Conservation (phyloP, 1,139 yeast genomes). For the Debaryomycetaceae sp. region DNA sequence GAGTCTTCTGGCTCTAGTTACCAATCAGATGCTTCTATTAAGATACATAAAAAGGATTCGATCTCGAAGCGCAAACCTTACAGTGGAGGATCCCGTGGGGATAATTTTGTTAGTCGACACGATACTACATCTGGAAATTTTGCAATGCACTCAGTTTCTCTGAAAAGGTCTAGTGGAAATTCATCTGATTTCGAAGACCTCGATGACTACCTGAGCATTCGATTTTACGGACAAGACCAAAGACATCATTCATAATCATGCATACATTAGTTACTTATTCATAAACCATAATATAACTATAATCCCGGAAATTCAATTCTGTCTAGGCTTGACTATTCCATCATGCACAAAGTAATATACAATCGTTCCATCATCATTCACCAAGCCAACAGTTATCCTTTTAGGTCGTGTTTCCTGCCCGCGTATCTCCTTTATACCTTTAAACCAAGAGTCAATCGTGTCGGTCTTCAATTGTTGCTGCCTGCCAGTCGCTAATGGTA, state of each 20-base stretch:
- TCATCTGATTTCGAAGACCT: constrained; percentile 14
- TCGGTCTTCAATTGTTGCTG: constrained; percentile 14
- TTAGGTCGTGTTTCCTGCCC: constrained; percentile 19
- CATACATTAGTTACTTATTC: not conserved
- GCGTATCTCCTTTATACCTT: constrained; percentile 10
- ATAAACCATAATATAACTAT: not conserved
- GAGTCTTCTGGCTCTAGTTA: not conserved
- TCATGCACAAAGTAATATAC: constrained; percentile 63
- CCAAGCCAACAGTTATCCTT: constrained; percentile 52
- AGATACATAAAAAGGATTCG: not conserved
- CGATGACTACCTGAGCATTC: not conserved
- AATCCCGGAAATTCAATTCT: constrained; percentile 26
- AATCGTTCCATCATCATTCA: constrained; percentile 63
- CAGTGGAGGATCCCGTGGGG: not conserved
- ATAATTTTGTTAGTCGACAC: no score
- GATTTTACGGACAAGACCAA: not conserved
- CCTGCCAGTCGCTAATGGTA: constrained; percentile 20
- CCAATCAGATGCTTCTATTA: not conserved
- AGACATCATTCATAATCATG: not conserved
- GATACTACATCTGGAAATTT: not conserved
- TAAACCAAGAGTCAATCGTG: constrained; percentile 34
- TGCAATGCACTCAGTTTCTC: not conserved
- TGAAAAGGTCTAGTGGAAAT: constrained; percentile 15
- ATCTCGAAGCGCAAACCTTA: not conserved
- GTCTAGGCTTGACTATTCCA: constrained; percentile 59